These are phyloP conservation scores for Backusella macrospora DNA, from an alignment of 192 early-diverging fungal genomes.

Conservation along the genomic window DNA sequence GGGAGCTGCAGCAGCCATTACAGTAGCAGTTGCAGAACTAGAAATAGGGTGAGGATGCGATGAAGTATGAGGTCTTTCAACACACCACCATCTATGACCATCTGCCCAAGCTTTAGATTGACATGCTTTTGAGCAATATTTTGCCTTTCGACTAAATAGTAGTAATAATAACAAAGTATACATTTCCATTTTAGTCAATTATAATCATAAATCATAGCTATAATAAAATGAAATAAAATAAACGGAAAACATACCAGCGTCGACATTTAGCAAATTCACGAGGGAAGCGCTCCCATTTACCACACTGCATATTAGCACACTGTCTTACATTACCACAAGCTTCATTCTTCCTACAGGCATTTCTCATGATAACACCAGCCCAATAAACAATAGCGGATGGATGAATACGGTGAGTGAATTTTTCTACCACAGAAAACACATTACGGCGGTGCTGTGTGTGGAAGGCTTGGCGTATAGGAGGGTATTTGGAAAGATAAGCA, in stretches of 20 bases:
- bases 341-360: slow-evolving; percentile 80
- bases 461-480: slow-evolving; percentile 70
- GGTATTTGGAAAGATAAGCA: slow-evolving; percentile 90
- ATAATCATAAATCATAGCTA: background rate
- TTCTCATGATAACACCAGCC: slow-evolving; percentile 80
- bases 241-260: slow-evolving; percentile 54
- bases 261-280: slow-evolving; percentile 88
- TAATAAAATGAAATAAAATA: background rate
- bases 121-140: slow-evolving; percentile 83
- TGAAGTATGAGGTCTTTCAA: slow-evolving; percentile 47
- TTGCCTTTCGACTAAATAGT: slow-evolving; percentile 65
- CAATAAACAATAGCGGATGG: slow-evolving; percentile 70
- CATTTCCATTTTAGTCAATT: background rate
- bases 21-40: slow-evolving; percentile 31
- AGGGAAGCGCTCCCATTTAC: slow-evolving; percentile 73
- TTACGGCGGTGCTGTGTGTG: slow-evolving; percentile 56
- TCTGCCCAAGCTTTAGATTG: slow-evolving; percentile 78
- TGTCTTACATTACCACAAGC: slow-evolving; percentile 68
- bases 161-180: background rate
- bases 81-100: slow-evolving; percentile 83
- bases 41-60: slow-evolving; percentile 19
- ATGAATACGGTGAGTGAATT: slow-evolving; percentile 71
- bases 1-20: slow-evolving; percentile 37
- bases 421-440: slow-evolving; percentile 79
- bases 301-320: slow-evolving; percentile 80